phyloP scores from a whole-genome alignment of 2,329 filamentous ascomycete genomes.

The Colletotrichum orbiculare region DNA sequence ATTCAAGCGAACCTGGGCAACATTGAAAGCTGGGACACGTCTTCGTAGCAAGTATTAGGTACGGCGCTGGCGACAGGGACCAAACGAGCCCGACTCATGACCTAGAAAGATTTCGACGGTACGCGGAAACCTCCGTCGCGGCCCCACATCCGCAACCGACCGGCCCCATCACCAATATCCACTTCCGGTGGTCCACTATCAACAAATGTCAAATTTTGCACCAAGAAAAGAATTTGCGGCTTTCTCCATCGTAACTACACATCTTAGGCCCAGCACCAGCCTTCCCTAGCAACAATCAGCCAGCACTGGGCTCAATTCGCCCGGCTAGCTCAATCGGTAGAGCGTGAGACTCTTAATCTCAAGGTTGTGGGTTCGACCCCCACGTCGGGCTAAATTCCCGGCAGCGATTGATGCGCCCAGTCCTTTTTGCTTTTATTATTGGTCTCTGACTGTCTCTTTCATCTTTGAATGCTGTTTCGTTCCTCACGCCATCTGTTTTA shows the following conservation, averaged over 20 bases:
- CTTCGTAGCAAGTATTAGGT: too few relatives aligned
- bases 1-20: too few relatives aligned
- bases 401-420: slow-evolving; percentile 29
- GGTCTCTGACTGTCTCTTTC: fast-evolving
- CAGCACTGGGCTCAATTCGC: slow-evolving; percentile 43
- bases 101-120: too few relatives aligned
- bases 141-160: background rate
- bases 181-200: too few relatives aligned
- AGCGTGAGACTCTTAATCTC: slow-evolving; percentile 78
- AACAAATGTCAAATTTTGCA: too few relatives aligned
- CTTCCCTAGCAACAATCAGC: background rate
- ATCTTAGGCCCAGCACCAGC: background rate
- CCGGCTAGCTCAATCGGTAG: slow-evolving; percentile 77
- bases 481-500: background rate
- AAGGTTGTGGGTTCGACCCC: slow-evolving; percentile 66
- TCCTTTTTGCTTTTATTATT: background rate
- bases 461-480: background rate
- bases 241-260: too few relatives aligned
- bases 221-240: background rate
- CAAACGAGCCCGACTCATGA: too few relatives aligned
- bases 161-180: too few relatives aligned
- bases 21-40: too few relatives aligned
- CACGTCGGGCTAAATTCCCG: slow-evolving; percentile 36
- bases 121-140: background rate
- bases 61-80: too few relatives aligned